Percentiles rank a stretch among this genome's conserved stretches.
Evolutionary conservation across 805 yeast species (phyloP).

Genomic region (Pichia gijzeniarum): DNA sequence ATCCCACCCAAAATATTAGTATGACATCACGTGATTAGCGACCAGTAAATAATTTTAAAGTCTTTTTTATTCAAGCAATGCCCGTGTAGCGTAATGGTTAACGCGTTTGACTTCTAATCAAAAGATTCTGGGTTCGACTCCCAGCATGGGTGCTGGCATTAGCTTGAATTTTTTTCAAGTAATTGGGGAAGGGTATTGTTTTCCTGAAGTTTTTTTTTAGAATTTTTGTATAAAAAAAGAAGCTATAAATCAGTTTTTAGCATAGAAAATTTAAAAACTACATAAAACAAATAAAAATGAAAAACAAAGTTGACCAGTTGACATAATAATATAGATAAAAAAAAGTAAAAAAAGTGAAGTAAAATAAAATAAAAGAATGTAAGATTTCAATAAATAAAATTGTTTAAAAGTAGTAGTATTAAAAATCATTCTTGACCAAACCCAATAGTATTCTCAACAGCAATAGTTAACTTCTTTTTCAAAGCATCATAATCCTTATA

Average conservation of each 20-base stretch:
- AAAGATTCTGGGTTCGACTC: constrained; percentile 63
- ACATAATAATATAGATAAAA: no score
- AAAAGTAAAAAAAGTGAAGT: no score
- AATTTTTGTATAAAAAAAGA: no score
- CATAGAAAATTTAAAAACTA: no score
- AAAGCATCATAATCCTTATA: constrained; percentile 77
- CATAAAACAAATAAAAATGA: no score
- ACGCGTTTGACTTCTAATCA: constrained; percentile 64
- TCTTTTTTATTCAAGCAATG: constrained; percentile 17
- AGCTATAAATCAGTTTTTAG: no score
- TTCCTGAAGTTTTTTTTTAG: no score
- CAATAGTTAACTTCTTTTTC: constrained; percentile 86
- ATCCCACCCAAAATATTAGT: no score
- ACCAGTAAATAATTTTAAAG: no score
- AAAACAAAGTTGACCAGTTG: no score
- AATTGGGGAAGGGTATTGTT: no score
- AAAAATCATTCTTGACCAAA: constrained; percentile 83
- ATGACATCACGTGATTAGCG: no score
- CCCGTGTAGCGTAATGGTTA: constrained; percentile 62
- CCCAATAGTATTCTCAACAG: constrained; percentile 98
- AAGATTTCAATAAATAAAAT: not conserved
- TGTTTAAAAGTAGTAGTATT: not conserved
- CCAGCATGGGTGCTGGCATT: constrained; percentile 35
- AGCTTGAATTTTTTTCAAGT: constrained; percentile 15
- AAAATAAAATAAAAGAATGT: not conserved